These are phyloP conservation scores for Talaromyces wortmannii DNA, from an alignment of 495 filamentous ascomycete species.

Conservation along the genomic window DNA sequence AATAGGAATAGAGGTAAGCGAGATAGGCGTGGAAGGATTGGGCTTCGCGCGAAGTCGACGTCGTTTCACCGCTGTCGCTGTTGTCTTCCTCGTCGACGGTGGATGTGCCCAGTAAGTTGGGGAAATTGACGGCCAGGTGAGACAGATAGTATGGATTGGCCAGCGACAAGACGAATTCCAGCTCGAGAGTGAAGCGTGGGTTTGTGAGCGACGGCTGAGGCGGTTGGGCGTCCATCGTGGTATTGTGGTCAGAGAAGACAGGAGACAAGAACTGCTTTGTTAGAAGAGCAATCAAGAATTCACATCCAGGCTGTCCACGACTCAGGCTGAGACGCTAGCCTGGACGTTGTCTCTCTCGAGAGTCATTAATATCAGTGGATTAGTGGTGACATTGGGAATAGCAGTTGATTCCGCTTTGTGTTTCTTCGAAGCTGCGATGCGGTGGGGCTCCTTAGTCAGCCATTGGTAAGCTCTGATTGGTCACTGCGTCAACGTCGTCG, in stretches of 20 bases:
- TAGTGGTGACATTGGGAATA: too few species aligned
- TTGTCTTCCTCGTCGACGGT: constrained; percentile 21
- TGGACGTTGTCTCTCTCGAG: not conserved
- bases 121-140: constrained; percentile 62
- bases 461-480: too few species aligned
- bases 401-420: too few species aligned
- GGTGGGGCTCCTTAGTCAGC: too few species aligned
- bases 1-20: constrained; percentile 75
- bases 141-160: constrained; percentile 80
- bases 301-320: too few species aligned
- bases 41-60: constrained; percentile 42
- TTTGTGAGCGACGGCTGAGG: constrained; percentile 34
- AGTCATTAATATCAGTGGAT: not conserved
- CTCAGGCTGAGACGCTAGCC: too few species aligned
- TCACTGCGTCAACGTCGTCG: too few species aligned
- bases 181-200: constrained; percentile 34
- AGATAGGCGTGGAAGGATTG: constrained; percentile 75
- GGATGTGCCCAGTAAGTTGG: constrained; percentile 38
- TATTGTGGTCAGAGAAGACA: not conserved
- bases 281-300: too few species aligned
- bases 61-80: constrained; percentile 17
- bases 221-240: constrained; percentile 7
- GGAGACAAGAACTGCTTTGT: too few species aligned
- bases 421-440: too few species aligned
- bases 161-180: constrained; percentile 79